Conservation (phyloP, 192 early-diverging fungal genomes). For the Backusella macrospora region DNA sequence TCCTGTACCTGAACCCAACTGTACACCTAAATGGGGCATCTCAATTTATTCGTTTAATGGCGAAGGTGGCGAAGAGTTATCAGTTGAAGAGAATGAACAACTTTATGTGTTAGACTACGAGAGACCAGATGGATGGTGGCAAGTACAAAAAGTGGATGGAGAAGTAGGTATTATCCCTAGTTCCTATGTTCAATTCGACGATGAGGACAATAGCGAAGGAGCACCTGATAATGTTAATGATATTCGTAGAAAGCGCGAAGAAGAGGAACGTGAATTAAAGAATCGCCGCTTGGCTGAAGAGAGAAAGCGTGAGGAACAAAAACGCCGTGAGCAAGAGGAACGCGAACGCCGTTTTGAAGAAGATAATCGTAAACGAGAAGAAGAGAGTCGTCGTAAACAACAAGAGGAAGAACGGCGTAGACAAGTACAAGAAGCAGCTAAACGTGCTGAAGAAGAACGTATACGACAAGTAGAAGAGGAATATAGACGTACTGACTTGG, state of each 20-base stretch:
- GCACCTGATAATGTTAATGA: constrained; percentile 10
- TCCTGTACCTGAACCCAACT: constrained; percentile 13
- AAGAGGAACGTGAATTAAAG: constrained; percentile 3
- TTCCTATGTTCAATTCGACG: constrained; percentile 66
- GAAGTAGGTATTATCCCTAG: constrained; percentile 83
- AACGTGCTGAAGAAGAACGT: constrained; percentile 21
- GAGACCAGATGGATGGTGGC: constrained; percentile 90
- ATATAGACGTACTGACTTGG: constrained; percentile 30
- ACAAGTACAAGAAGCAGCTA: constrained; percentile 39
- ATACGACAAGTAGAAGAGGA: constrained; percentile 40
- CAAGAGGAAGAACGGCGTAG: constrained; percentile 45
- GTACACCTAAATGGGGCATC: constrained; percentile 41
- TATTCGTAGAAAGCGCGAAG: constrained; percentile 3
- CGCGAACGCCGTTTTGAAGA: constrained; percentile 11
- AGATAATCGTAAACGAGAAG: constrained; percentile 16
- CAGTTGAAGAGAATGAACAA: constrained; percentile 79
- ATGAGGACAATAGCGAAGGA: constrained; percentile 19
- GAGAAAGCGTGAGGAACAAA: constrained; percentile 8
- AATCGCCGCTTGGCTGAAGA: neutral
- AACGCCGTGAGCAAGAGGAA: constrained; percentile 18
- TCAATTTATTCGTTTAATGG: constrained; percentile 85
- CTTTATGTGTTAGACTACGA: constrained; percentile 83
- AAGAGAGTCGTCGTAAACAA: constrained; percentile 15
- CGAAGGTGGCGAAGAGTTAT: constrained; percentile 82
- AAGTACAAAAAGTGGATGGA: constrained; percentile 59